These are phyloP conservation scores for Diplodia scrobiculata DNA, from an alignment of 2,329 filamentous ascomycete genomes.

Conservation along the genomic window DNA sequence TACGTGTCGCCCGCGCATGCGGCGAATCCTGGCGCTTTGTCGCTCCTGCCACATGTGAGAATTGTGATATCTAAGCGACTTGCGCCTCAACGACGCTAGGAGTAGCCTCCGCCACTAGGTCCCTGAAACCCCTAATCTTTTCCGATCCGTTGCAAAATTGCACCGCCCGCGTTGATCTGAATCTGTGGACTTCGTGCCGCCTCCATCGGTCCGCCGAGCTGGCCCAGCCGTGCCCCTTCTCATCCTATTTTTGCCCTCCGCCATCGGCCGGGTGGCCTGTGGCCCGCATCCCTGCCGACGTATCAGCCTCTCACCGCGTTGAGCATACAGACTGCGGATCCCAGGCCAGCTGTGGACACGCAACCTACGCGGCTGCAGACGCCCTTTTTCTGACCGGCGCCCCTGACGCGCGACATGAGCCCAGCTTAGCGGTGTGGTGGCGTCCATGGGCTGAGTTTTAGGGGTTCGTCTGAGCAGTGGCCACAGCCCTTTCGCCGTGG, in stretches of 20 bases:
- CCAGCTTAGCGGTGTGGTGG: background rate
- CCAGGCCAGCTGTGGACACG: background rate
- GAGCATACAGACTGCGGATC: background rate
- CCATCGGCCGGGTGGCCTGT: conserved; percentile 1
- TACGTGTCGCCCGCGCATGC: background rate
- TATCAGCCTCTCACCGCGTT: background rate
- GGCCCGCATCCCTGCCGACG: background rate
- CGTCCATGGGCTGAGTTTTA: conserved; percentile 1
- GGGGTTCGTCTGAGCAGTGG: conserved; percentile 10
- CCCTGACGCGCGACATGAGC: background rate
- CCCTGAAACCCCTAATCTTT: conserved; percentile 17
- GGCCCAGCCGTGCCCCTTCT: background rate
- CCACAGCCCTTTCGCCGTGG: conserved; percentile 2
- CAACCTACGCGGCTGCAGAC: background rate
- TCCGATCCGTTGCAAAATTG: background rate
- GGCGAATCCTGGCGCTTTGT: too few relatives aligned
- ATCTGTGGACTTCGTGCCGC: background rate
- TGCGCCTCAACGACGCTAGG: background rate
- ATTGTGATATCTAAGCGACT: conserved; percentile 10
- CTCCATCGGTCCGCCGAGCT: background rate
- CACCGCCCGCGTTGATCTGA: background rate
- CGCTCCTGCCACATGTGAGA: background rate
- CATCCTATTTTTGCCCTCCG: background rate
- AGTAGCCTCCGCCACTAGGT: background rate
- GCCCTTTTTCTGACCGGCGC: background rate